These are phyloP conservation scores for Diaporthe helianthi DNA, from an alignment of 2,329 filamentous ascomycete genomes.

Conservation along the genomic window DNA sequence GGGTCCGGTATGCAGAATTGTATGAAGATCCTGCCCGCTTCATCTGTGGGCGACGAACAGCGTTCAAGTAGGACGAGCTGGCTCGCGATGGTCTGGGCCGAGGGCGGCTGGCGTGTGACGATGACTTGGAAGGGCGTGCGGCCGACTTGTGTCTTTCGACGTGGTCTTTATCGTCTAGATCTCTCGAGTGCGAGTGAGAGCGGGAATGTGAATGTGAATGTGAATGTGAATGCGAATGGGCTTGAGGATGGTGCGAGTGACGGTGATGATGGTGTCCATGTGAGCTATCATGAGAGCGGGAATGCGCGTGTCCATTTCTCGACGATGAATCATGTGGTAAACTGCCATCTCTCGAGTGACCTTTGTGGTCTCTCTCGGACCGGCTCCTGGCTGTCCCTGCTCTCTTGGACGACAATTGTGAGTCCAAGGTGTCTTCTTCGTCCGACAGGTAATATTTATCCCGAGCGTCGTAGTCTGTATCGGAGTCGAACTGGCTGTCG, in stretches of 20 bases:
- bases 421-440: slow-evolving; percentile 31
- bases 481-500: slow-evolving; percentile 24
- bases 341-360: slow-evolving; percentile 14
- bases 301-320: neutral
- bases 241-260: neutral
- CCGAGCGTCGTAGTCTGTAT: slow-evolving; percentile 36
- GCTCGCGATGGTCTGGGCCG: slow-evolving; percentile 31
- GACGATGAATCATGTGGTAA: slow-evolving; percentile 7
- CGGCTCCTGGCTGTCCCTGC: neutral
- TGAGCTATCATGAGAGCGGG: neutral
- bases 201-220: neutral
- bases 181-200: slow-evolving; percentile 17
- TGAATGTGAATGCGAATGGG: neutral
- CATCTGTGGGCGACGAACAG: slow-evolving; percentile 30
- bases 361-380: neutral
- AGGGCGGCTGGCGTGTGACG: slow-evolving; percentile 6
- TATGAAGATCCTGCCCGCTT: slow-evolving; percentile 31
- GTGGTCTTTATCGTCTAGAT: neutral
- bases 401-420: slow-evolving; percentile 1
- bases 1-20: neutral
- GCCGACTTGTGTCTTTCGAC: slow-evolving; percentile 14
- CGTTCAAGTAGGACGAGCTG: slow-evolving; percentile 28
- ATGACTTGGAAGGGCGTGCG: neutral
- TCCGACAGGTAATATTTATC: slow-evolving; percentile 37
- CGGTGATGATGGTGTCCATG: slow-evolving; percentile 17